Evolutionary conservation across 805 yeast species (phyloP).

Genomic region (Wickerhamiella domercqiae): DNA sequence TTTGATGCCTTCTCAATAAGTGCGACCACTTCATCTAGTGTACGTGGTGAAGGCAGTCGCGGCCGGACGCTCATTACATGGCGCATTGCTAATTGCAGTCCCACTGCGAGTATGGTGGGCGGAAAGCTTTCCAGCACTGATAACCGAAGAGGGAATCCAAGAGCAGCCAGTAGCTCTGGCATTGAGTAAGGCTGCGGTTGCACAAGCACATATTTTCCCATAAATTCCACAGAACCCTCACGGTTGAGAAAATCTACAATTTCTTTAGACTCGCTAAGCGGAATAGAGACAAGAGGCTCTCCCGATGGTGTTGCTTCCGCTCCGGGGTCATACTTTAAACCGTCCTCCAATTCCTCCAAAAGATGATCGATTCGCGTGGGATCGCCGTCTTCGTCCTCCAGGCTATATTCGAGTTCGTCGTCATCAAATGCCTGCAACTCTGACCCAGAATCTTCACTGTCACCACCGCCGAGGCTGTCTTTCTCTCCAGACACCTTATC

Average conservation of each 20-base stretch:
- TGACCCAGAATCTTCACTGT: constrained; percentile 35
- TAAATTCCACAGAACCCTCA: constrained; percentile 44
- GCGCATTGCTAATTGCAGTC: constrained; percentile 16
- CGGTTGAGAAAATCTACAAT: constrained; percentile 41
- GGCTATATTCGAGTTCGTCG: constrained; percentile 15
- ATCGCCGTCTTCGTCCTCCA: constrained; percentile 12
- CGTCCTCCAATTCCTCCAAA: constrained; percentile 16
- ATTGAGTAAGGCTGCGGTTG: constrained; percentile 32
- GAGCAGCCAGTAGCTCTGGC: constrained; percentile 36
- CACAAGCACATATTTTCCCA: constrained; percentile 44
- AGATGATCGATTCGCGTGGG: constrained; percentile 10
- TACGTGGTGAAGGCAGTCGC: constrained; percentile 19
- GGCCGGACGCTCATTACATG: constrained; percentile 12
- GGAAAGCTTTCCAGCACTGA: constrained; percentile 11
- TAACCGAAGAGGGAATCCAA: constrained; percentile 41
- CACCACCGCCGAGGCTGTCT: constrained; percentile 53
- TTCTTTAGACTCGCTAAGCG: constrained; percentile 31
- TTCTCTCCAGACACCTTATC: too few species aligned
- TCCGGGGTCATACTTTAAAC: constrained; percentile 12
- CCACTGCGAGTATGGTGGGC: constrained; percentile 13
- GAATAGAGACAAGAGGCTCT: constrained; percentile 12
- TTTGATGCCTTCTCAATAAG: constrained; percentile 41
- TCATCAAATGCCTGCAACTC: constrained; percentile 18
- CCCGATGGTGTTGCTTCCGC: constrained; percentile 5
- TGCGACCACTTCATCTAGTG: constrained; percentile 42